Conservation (phyloP, 306 rosid genomes). For the Glycine tomentella region DNA sequence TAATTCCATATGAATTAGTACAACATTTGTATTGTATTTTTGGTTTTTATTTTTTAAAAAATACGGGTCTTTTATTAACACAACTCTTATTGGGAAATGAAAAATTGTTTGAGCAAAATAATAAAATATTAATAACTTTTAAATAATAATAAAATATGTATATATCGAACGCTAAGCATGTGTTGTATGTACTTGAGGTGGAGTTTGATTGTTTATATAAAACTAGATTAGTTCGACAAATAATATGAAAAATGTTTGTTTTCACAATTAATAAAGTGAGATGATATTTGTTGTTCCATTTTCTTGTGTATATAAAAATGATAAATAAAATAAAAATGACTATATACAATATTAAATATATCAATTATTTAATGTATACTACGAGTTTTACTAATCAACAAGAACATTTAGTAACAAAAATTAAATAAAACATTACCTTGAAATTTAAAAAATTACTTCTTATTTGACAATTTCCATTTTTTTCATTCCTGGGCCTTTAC, state of each 20-base stretch:
- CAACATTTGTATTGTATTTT: not conserved
- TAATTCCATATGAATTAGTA: too few relatives aligned
- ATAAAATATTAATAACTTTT: not conserved
- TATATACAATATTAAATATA: not conserved
- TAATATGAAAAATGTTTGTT: not conserved
- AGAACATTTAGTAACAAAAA: too few relatives aligned
- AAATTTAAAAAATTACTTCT: too few relatives aligned
- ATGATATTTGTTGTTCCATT: not conserved
- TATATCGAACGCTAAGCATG: not conserved
- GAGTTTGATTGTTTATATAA: not conserved
- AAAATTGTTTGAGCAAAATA: not conserved
- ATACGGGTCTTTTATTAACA: too few relatives aligned
- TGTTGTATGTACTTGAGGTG: not conserved
- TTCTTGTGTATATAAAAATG: too few relatives aligned
- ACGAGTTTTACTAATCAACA: too few relatives aligned
- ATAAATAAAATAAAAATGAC: too few relatives aligned
- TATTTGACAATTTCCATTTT: too few relatives aligned
- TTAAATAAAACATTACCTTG: too few relatives aligned
- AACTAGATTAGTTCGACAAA: not conserved
- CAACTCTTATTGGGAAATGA: not conserved
- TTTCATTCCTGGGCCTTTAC: not conserved
- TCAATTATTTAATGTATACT: not conserved
- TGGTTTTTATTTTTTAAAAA: too few relatives aligned
- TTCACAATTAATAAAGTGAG: too few relatives aligned
- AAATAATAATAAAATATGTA: not conserved